Percentiles rank a stretch among this genome's conserved stretches.
These are phyloP conservation scores for Sphagnum tenellum DNA, from an alignment of 225 moss, liverwort and hornwort species.

Conservation along the genomic window DNA sequence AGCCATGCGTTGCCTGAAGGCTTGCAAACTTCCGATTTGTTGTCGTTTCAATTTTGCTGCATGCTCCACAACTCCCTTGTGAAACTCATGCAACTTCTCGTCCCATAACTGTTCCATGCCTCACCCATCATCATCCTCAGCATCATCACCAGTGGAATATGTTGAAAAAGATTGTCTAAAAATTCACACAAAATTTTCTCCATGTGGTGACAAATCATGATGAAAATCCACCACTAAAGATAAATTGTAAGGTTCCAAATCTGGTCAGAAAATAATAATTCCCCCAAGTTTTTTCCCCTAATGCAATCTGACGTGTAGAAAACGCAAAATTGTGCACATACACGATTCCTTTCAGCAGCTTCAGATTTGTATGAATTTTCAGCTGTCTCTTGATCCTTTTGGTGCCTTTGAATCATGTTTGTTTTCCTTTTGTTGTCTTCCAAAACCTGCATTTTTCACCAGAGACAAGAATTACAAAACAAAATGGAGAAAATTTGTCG, in stretches of 20 bases:
- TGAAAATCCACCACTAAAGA: too few species aligned
- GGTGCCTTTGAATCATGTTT: constrained; percentile 69
- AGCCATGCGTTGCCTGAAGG: constrained; percentile 76
- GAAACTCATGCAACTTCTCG: constrained; percentile 84
- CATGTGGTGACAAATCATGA: neutral
- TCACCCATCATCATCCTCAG: too few species aligned
- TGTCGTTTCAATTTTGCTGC: constrained; percentile 86
- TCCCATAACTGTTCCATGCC: constrained; percentile 59
- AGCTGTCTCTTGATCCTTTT: constrained; percentile 44
- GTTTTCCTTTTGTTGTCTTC: constrained; percentile 85
- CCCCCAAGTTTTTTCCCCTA: too few species aligned
- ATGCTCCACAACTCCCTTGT: constrained; percentile 90
- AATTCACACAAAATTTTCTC: constrained; percentile 1
- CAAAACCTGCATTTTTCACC: constrained; percentile 38
- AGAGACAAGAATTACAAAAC: too few species aligned
- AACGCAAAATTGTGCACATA: constrained; percentile 4
- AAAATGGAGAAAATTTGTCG: too few species aligned
- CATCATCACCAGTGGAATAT: too few species aligned
- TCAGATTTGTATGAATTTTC: constrained; percentile 57
- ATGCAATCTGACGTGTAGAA: too few species aligned
- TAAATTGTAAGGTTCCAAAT: too few species aligned
- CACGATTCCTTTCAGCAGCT: constrained; percentile 58
- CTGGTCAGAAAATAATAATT: too few species aligned
- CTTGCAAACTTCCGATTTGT: constrained; percentile 85
- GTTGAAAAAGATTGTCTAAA: too few species aligned